Percentiles rank a stretch among this genome's conserved stretches.
phyloP scores from a whole-genome alignment of 345 rosid genomes.

The Xanthoceras sorbifolium region DNA sequence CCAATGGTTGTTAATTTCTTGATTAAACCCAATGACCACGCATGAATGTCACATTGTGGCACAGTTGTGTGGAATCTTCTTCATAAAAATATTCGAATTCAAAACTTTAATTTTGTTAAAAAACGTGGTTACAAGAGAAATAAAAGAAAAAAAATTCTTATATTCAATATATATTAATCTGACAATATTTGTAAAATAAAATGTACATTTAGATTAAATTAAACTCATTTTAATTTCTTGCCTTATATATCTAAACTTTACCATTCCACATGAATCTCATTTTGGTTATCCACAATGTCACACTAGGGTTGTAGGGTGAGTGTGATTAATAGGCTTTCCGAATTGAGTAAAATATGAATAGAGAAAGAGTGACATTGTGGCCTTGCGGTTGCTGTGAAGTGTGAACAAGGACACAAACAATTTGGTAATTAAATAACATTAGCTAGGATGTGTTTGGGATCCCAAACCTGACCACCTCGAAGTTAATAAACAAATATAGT shows the following conservation, averaged over 20 bases:
- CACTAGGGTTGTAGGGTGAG: conserved; percentile 3
- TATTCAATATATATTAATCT: too few relatives aligned
- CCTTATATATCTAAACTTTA: neutral
- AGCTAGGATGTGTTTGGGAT: conserved; percentile 39
- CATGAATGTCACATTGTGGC: neutral
- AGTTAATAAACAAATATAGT: conserved; percentile 38
- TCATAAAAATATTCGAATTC: too few relatives aligned
- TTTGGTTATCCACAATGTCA: neutral
- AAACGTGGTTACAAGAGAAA: too few relatives aligned
- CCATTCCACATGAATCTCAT: neutral
- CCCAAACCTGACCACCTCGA: conserved; percentile 44
- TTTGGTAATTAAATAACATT: conserved; percentile 12
- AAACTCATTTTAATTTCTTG: too few relatives aligned
- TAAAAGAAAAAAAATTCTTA: too few relatives aligned
- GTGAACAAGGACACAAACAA: neutral
- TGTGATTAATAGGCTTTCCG: conserved; percentile 32
- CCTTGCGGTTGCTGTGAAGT: too few relatives aligned
- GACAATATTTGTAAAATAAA: too few relatives aligned
- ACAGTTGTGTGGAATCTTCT: neutral
- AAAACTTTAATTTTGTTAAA: too few relatives aligned
- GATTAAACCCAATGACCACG: conserved; percentile 2
- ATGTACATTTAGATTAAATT: too few relatives aligned
- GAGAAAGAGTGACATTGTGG: conserved; percentile 21
- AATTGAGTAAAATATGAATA: conserved; percentile 34
- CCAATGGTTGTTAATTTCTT: neutral